Conservation (phyloP, 495 filamentous ascomycete species). For the Penicillium macrosclerotiorum region DNA sequence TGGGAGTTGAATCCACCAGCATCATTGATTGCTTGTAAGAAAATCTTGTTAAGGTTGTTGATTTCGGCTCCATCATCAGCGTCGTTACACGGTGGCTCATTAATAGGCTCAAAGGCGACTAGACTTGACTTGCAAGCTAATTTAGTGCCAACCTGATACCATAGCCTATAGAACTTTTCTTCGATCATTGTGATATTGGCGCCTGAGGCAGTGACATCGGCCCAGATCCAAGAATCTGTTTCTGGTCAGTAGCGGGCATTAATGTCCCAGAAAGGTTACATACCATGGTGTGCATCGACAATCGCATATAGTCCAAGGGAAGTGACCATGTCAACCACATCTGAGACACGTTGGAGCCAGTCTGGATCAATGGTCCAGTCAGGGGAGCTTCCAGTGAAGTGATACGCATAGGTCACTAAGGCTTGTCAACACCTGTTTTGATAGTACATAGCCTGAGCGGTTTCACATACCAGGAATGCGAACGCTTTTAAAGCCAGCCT, state of each 20-base stretch:
- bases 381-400: slow-evolving; percentile 51
- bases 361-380: slow-evolving; percentile 51
- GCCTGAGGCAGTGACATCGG: slow-evolving; percentile 46
- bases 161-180: slow-evolving; percentile 55
- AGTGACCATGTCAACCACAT: slow-evolving; percentile 57
- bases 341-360: slow-evolving; percentile 60
- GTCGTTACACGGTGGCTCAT: slow-evolving; percentile 55
- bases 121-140: slow-evolving; percentile 53
- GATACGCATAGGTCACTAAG: slow-evolving; percentile 56
- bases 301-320: slow-evolving; percentile 50
- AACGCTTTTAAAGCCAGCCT: slow-evolving; percentile 57
- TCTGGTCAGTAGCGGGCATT: background rate
- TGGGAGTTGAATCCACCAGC: slow-evolving; percentile 56
- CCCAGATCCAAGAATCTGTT: slow-evolving; percentile 57
- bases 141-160: slow-evolving; percentile 58
- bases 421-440: slow-evolving; percentile 4
- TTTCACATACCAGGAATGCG: slow-evolving; percentile 53
- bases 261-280: background rate
- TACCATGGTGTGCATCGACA: slow-evolving; percentile 59
- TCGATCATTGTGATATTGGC: slow-evolving; percentile 54
- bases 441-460: too few relatives aligned
- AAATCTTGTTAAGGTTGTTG: slow-evolving; percentile 58
- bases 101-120: slow-evolving; percentile 61
- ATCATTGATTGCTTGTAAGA: slow-evolving; percentile 52
- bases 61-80: slow-evolving; percentile 48